phyloP scores from a whole-genome alignment of 305 asterid genomes.

The Fraxinus floribunda region DNA sequence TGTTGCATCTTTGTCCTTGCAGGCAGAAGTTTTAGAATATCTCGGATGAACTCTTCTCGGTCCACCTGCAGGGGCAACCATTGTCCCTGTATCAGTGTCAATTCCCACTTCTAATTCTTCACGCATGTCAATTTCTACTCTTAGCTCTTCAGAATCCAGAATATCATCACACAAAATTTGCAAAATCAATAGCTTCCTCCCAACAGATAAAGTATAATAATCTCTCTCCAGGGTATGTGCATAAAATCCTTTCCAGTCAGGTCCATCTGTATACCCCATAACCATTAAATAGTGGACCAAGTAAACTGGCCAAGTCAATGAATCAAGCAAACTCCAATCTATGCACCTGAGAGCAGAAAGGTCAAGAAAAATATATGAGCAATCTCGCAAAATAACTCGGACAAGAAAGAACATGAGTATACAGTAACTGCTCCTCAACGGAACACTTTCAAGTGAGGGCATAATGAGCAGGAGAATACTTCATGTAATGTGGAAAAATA shows the following conservation, averaged over 20 bases:
- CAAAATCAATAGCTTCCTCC: conserved; percentile 64
- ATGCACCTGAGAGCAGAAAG: conserved; percentile 49
- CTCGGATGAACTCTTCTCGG: conserved; percentile 69
- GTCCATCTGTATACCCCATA: conserved; percentile 54
- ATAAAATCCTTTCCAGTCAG: conserved; percentile 69
- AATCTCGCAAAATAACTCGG: conserved; percentile 2
- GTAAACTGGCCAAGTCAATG: conserved; percentile 86
- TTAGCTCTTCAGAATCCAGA: conserved; percentile 73
- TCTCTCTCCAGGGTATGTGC: conserved; percentile 68
- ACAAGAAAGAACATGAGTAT: conserved; percentile 17
- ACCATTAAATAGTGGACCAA: conserved; percentile 68
- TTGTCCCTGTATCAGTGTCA: conserved; percentile 50
- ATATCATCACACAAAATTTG: conserved; percentile 85
- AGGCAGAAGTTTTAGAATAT: conserved; percentile 54
- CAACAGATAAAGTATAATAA: conserved; percentile 70
- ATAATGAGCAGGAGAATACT: conserved; percentile 16
- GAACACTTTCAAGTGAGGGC: background rate
- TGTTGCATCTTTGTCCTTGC: conserved; percentile 45
- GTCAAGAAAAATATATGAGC: conserved; percentile 8
- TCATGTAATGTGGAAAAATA: background rate
- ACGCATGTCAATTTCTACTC: conserved; percentile 75
- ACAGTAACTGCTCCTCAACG: background rate
- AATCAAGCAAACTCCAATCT: conserved; percentile 94
- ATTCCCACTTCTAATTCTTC: conserved; percentile 73
- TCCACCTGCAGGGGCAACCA: conserved; percentile 37